Base-by-base conservation (phyloP, 768 basidiomycete genomes). In the Collybiopsis confluens region DNA sequence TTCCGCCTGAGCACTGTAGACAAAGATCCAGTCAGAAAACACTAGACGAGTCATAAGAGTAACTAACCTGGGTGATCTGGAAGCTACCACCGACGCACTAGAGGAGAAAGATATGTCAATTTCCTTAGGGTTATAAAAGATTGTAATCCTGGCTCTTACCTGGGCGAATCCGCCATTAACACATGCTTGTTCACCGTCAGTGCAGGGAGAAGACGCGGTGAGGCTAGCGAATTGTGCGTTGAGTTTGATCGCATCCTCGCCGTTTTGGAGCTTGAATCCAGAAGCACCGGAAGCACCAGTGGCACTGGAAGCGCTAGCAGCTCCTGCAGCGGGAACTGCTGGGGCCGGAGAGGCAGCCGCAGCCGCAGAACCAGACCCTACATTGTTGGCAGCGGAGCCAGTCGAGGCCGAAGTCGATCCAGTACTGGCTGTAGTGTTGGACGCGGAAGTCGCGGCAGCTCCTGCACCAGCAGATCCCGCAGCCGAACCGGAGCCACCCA, bases 141-240 rank as follows among this genome's bases (percentile, higher is more conserved):
- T n/a, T n/a, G n/a, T n/a, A n/a, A n/a, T n/a, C n/a, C n/a, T n/a
- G 45, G n/a, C n/a, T n/a, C n/a, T n/a, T n/a, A n/a, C n/a, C n/a
- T 81, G 79, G n/a, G 80, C 81, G 54, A 81, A 81, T 3, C 62
- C 64, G 3, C 65, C 65, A 7, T 64, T 59, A 26, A 81, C 65
- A 61, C 81, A 82, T n/a, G 77, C 79, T n/a, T 70, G 64, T 35
- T 78, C 71, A 41, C 76, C 75, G n/a, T 63, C 68, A 9, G 66
- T 72, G 68, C 85, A 85, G 9, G 74, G 8, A 30, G 82, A 79
- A 54, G 56, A 49, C 2, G 71, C 60, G 26, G 68, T 76, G 28
- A 86, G 73, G 10, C 61, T 64, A 13, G 72, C 68, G 65, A 85
- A 86, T 60, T 82, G 66, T 8, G 70, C 69, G 63, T 82, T 82